Conservation (phyloP, 1,139 yeast genomes). For the Tardiomyces depauwii region DNA sequence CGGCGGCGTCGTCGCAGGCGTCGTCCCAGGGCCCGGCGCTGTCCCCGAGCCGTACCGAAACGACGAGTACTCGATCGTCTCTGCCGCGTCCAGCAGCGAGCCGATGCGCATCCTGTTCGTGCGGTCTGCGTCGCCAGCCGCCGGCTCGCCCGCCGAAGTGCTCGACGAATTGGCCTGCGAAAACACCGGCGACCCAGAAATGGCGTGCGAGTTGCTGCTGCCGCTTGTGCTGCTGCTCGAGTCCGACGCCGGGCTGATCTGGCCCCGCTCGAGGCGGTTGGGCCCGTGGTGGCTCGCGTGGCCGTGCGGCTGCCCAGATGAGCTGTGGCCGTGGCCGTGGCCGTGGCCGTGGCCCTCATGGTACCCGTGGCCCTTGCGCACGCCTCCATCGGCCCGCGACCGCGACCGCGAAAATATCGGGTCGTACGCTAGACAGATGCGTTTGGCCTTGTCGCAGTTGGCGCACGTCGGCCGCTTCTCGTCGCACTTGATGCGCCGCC, state of each 20-base stretch:
- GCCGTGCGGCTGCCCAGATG: no score
- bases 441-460: conserved; percentile 61
- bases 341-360: neutral
- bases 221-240: neutral
- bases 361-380: neutral
- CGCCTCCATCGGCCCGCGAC: neutral
- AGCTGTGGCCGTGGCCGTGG: neutral
- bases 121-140: neutral
- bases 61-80: neutral
- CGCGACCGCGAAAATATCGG: conserved; percentile 17
- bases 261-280: neutral
- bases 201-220: neutral
- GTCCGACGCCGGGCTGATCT: neutral
- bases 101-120: neutral
- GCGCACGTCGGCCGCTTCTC: conserved; percentile 63
- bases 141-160: neutral
- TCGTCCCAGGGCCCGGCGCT: neutral
- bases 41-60: neutral
- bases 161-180: neutral
- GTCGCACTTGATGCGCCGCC: conserved; percentile 59
- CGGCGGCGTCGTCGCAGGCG: neutral
- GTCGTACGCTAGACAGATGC: conserved; percentile 59
- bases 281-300: neutral
- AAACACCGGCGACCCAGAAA: neutral
- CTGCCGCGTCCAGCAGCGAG: neutral